Base-by-base conservation (phyloP, 352 stramenopile species). In the Phytophthora constricta region DNA sequence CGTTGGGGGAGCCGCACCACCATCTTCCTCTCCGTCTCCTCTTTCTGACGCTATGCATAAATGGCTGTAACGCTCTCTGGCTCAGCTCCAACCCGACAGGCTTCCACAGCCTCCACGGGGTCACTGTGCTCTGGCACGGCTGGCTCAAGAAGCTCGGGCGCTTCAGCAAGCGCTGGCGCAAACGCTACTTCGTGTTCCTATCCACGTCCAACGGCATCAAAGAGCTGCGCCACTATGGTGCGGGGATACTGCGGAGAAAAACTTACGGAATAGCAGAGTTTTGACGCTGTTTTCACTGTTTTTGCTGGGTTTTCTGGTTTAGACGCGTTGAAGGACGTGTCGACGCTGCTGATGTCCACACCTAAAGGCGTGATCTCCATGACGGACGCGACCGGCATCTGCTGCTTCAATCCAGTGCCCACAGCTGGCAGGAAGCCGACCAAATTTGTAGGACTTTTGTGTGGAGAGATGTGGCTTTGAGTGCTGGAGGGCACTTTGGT, bases 141-240 rank as follows among this genome's bases (percentile, higher is more conserved):
- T 94, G 86, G 86, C 79, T 94, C 47, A 91, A 91, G 76, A 92
- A 92, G 65, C 82, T 94, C 37, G 86, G 86, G 16, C 77, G 86
- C 52, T 94, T 94, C 62, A 93, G 84, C 66, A 92, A 90, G 71
- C 81, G 84, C 37, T 94, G 86, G 86, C 81, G 81, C 41, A 76
- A 84, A 3, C 81, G 83, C 16, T 94, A 94, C 52, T 94, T 94
- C 52, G 68, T 94, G 10, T 92, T 94, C 56, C 41, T 94, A 8
- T 87, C 85, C n/a, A 86, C 68, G 4, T 14, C 70, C 23, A 90
- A 75, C 55, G 86, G 86, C 19, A 69, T 88, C 49, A 92, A 89
- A 47, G 86, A 94, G 66, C 66, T 94, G 62, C 86, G 86, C 2
- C 83, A 93, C 58, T 94, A 93, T 33, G 79, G 81, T 87, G 27